Evolutionary conservation across 176 grass and related monocot genomes (phyloP).

Genomic region (Aegilops speltoides): DNA sequence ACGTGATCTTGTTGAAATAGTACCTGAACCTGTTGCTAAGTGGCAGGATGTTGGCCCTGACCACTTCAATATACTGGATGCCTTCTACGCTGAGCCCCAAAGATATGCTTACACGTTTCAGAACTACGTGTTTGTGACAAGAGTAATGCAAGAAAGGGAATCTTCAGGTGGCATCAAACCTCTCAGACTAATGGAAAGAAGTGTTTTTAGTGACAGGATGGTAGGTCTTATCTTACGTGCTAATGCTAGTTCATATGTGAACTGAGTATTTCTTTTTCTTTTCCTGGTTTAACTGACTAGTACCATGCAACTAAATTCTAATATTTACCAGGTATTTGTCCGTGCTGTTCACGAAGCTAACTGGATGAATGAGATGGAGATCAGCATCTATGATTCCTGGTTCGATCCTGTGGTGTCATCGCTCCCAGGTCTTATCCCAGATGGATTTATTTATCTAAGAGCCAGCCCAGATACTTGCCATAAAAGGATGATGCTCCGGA

Average conservation of each 20-base stretch:
- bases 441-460: constrained; percentile 96
- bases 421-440: constrained; percentile 87
- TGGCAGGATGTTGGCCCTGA: constrained; percentile 98
- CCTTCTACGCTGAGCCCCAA: constrained; percentile 85
- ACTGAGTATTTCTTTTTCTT: not conserved
- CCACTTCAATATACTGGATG: constrained; percentile 96
- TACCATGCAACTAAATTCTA: not conserved
- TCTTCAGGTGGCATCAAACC: constrained; percentile 84
- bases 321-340: constrained; percentile 71
- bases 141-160: constrained; percentile 99
- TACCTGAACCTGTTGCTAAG: constrained; percentile 85
- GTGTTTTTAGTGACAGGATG: constrained; percentile 97
- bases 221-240: constrained; percentile 46
- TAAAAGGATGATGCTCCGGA: constrained; percentile 87
- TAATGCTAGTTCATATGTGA: constrained; percentile 21
- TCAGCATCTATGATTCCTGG: constrained; percentile 98
- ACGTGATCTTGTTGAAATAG: constrained; percentile 92
- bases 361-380: constrained; percentile 99
- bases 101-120: constrained; percentile 98
- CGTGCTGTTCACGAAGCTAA: constrained; percentile 97
- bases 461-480: constrained; percentile 91
- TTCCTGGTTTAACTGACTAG: not conserved
- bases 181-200: constrained; percentile 98
- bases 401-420: constrained; percentile 94
- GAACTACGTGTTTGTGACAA: constrained; percentile 99